Conservation (phyloP, 169 alveolate genomes). For the Babesia sp. region DNA sequence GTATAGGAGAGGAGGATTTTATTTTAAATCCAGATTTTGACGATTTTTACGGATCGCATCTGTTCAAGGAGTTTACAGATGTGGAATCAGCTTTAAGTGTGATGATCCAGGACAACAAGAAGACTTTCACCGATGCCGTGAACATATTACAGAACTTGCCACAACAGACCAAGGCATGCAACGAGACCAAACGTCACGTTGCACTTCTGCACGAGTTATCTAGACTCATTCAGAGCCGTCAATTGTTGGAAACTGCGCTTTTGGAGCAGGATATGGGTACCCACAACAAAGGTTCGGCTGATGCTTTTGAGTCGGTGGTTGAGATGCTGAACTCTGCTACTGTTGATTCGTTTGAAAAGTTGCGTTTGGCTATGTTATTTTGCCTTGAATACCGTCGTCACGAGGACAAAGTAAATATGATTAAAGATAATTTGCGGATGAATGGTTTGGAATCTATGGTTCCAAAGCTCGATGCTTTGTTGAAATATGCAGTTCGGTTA, state of each 20-base stretch:
- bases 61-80: slow-evolving; percentile 91
- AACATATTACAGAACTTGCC: slow-evolving; percentile 55
- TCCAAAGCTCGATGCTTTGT: slow-evolving; percentile 29
- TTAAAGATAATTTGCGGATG: slow-evolving; percentile 56
- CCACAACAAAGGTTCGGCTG: slow-evolving; percentile 25
- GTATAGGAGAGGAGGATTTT: slow-evolving; percentile 76
- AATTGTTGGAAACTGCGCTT: slow-evolving; percentile 38
- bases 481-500: slow-evolving; percentile 5
- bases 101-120: slow-evolving; percentile 82
- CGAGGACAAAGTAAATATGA: slow-evolving; percentile 33
- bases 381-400: slow-evolving; percentile 32
- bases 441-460: slow-evolving; percentile 39
- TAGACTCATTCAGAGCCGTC: slow-evolving; percentile 24
- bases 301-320: slow-evolving; percentile 47
- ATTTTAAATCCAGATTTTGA: slow-evolving; percentile 85
- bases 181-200: slow-evolving; percentile 64
- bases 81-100: slow-evolving; percentile 87
- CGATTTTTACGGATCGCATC: slow-evolving; percentile 86
- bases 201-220: slow-evolving; percentile 60
- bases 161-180: slow-evolving; percentile 40
- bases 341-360: slow-evolving; percentile 34
- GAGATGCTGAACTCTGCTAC: slow-evolving; percentile 27
- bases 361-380: slow-evolving; percentile 36
- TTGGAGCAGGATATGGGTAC: slow-evolving; percentile 66
- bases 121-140: slow-evolving; percentile 48